Base-by-base conservation (phyloP, 2,329 filamentous ascomycete species). In the Alternaria postmessia region DNA sequence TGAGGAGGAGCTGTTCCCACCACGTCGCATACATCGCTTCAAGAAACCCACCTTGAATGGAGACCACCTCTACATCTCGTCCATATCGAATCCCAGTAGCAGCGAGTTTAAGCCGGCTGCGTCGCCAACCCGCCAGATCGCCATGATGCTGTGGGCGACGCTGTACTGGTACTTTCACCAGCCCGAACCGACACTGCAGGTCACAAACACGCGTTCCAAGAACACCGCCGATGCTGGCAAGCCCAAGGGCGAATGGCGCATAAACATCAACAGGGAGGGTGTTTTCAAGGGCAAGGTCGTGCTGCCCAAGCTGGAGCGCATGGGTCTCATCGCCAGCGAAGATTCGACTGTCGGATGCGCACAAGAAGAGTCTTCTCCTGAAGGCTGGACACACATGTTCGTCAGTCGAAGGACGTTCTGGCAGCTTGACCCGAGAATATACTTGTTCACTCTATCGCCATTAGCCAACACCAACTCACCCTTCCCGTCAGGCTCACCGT, bases 161-260 rank as follows among this genome's bases (percentile, higher is more conserved):
- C 83, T 98, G 42, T 97, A 93, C 82, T 98, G 94, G 94, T 98
- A 98, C 82, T 98, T 97, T 71, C 94, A 97, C 80, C 92, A 96
- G 77, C 86, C 88, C 1, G 86, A 90, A 69, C 94, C 94, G 0
- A 83, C 85, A 22, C 83, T 86, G 0, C 85, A 87, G 51, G 74
- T 95, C 34, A 83, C 84, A 18, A 91, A 87, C 7, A 81, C 87
- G 5, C 82, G 86, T 0, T 91, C 89, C 1, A 86, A 84, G 65
- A 76, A 84, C 58, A 94, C 93, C 0, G 90, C 80, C 0, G 81
- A 86, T 18, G 76, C 80, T 5, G 94, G 91, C 5, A 89, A 87
- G 65, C 94, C 94, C 2, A 89, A 87, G 65, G 93, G 91, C 32
- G 92, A 96, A 59, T 98, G 94, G 94, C 85, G 87, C 57, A 90